Evolutionary conservation across 2,329 filamentous ascomycete genomes (phyloP).

Genomic region (Cyclaneusma minus): DNA sequence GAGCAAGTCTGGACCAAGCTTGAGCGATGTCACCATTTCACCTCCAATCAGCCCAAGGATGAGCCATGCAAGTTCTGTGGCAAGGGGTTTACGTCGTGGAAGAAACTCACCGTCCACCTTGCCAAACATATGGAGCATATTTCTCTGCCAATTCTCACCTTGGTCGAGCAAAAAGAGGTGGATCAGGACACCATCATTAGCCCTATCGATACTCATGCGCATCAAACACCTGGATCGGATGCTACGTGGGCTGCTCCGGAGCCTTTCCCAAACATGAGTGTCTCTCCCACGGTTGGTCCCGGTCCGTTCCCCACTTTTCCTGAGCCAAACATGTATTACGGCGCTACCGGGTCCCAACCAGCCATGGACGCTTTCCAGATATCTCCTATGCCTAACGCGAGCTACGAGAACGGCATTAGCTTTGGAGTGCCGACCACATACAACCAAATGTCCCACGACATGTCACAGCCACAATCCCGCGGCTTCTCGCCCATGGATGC

Average conservation of each 20-base stretch:
- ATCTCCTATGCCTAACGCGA: too few relatives aligned
- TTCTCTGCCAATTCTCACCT: constrained; percentile 60
- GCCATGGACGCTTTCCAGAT: too few relatives aligned
- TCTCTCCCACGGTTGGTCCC: too few relatives aligned
- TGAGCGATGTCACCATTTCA: constrained; percentile 61
- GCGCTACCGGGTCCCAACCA: too few relatives aligned
- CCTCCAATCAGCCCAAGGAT: constrained; percentile 45
- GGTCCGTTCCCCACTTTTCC: too few relatives aligned
- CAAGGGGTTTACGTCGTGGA: constrained; percentile 69
- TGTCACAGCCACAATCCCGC: too few relatives aligned
- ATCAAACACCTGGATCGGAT: constrained; percentile 16
- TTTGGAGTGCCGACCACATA: too few relatives aligned
- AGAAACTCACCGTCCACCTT: constrained; percentile 84
- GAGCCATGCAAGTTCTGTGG: constrained; percentile 83
- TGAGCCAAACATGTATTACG: too few relatives aligned
- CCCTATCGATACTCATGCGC: constrained; percentile 42
- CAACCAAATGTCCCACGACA: too few relatives aligned
- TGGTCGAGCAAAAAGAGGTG: constrained; percentile 36
- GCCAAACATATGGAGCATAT: constrained; percentile 92
- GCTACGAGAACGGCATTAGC: too few relatives aligned
- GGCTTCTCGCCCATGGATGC: too few relatives aligned
- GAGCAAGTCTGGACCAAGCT: constrained; percentile 66
- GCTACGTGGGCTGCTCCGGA: constrained; percentile 2
- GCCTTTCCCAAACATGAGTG: not conserved
- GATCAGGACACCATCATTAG: constrained; percentile 51